These are phyloP conservation scores for Clitopilus hobsonii DNA, from an alignment of 768 basidiomycete species.

Conservation along the genomic window DNA sequence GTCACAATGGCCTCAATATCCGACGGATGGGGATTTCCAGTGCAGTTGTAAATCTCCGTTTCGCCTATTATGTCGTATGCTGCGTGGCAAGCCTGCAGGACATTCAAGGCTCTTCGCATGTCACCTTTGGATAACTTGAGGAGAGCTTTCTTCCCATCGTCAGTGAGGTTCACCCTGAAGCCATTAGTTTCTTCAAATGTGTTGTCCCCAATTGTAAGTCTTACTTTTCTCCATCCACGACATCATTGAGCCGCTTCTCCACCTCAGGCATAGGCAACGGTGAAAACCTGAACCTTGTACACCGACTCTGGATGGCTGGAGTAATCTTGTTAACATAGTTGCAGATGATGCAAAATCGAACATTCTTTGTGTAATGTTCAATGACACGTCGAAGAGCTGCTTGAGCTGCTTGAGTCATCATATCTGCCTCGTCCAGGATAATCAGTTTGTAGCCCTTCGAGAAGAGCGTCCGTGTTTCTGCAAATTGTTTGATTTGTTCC, in stretches of 20 bases:
- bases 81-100: conserved; percentile 96
- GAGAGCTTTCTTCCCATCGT: conserved; percentile 84
- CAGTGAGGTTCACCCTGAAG: conserved; percentile 78
- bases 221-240: conserved; percentile 83
- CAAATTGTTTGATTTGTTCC: conserved; percentile 98
- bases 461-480: conserved; percentile 88
- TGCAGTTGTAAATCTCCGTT: conserved; percentile 92
- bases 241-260: conserved; percentile 71
- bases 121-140: conserved; percentile 95
- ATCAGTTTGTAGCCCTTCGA: conserved; percentile 97
- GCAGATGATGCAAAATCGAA: conserved; percentile 99
- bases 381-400: conserved; percentile 95
- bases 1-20: conserved; percentile 93
- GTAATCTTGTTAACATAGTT: conserved; percentile 99
- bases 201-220: conserved; percentile 14
- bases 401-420: conserved; percentile 99
- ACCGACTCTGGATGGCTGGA: conserved; percentile 97
- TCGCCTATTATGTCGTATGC: conserved; percentile 89
- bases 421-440: conserved; percentile 98
- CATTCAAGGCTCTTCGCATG: conserved; percentile 95
- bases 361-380: conserved; percentile 98
- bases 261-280: conserved; percentile 85
- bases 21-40: conserved; percentile 91
- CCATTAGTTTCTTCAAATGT: neutral
- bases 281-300: conserved; percentile 95